Conservation (phyloP, 441 rosid species). For the Manihot esculenta region DNA sequence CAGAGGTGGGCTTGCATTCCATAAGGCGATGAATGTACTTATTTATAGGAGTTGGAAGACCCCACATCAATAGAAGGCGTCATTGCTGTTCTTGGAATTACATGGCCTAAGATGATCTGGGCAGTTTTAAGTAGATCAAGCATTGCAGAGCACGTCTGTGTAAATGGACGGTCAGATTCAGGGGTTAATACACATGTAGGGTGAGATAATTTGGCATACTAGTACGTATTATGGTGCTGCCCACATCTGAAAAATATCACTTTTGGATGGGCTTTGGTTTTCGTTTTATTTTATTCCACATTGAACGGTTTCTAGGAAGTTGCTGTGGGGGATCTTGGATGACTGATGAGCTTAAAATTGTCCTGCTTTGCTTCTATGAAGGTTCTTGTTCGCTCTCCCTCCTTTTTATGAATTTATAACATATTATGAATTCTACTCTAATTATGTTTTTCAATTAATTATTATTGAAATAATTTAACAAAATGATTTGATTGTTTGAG, state of each 20-base stretch:
- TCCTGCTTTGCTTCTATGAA: conserved; percentile 40
- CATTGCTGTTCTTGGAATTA: neutral
- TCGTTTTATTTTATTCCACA: neutral
- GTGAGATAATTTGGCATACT: neutral
- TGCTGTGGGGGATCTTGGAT: conserved; percentile 23
- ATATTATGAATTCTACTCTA: too few species aligned
- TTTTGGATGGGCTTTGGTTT: neutral
- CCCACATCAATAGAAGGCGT: conserved; percentile 15
- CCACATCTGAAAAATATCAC: neutral
- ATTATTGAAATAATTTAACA: too few species aligned
- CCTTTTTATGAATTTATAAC: neutral
- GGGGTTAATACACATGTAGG: neutral
- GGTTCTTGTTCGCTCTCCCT: conserved; percentile 34
- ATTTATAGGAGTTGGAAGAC: neutral
- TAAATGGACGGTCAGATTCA: conserved; percentile 10
- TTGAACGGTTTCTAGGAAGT: conserved; percentile 44
- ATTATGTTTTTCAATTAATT: too few species aligned
- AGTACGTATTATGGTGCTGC: neutral
- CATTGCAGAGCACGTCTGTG: neutral
- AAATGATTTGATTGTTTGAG: too few species aligned
- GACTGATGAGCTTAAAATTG: conserved; percentile 22
- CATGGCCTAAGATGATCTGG: conserved; percentile 10
- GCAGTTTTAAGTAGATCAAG: neutral
- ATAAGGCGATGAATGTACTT: neutral
- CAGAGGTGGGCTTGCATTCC: neutral